Evolutionary conservation across 139 green algal genomes (phyloP), one percentile per base, ranked within the genome.

Genomic region (Pleodorina starrii): DNA sequence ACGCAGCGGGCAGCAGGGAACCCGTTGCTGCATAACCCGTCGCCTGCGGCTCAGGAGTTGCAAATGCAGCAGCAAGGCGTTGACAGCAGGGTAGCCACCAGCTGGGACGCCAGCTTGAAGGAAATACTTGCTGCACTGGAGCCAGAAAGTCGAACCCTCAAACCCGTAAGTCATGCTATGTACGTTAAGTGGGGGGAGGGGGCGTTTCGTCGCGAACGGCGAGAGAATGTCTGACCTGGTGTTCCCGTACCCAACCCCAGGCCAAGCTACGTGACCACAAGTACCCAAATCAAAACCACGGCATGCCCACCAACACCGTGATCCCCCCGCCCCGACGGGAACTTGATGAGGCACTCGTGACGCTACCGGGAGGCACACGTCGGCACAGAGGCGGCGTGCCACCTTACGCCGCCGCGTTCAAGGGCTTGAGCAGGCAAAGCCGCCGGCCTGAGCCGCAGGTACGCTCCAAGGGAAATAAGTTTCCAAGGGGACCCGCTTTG

Each of bases 21-120:
- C 7, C 17, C 48, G 5, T 36, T 69, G 40, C 25, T 76, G 40
- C 80, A 86, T 4, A 76, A 12, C n/a, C 32, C 46, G 40, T 40
- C 80, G 12, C 32, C 57, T 17, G 23, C 7, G 27, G 11, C 27
- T 6, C 23, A 38, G 5, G 59, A 29, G 6, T 25, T 6, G 27
- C 2, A 23, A 14, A 25, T 29, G 21, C 81, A 79, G 32, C 63
- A 44, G 5, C 14, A 43, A n/a, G 14, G 35, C 4, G 42, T 48
- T 25, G 84, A 87, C 17, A 46, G 11, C 43, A 42, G 84, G 46
- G 38, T 74, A 1, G 69, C 59, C 14, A 83, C 75, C 38, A 83
- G 69, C 84, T 89, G 84, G 84, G 84, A 89, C 57, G 29, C n/a
- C 69, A 82, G 84, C 84, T 42, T 89, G 5, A 81, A 82, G 84